Base-by-base conservation (phyloP, 768 basidiomycete species). In the Tricholoma sp. region DNA sequence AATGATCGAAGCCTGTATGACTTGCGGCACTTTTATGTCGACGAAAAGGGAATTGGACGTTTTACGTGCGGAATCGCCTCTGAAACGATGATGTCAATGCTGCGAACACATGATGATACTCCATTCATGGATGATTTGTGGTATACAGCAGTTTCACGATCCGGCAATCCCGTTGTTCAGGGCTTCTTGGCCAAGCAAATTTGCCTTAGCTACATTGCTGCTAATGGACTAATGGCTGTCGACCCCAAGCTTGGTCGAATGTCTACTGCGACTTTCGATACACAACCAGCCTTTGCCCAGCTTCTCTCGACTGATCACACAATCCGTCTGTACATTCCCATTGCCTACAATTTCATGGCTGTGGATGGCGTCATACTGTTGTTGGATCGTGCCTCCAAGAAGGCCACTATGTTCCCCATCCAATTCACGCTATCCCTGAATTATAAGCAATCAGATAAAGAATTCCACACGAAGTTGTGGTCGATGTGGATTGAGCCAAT, bases 321-420 rank as follows among this genome's bases (percentile, higher is more conserved):
- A 22, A 54, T n/a, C 43, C 21, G 52, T 50, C 57, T 61, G 16
- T 61, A 58, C 45, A n/a, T 61, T 37, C 59, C 57, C 52, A 34
- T 18, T 57, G 56, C 39, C 56, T 61, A 61, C 53, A 55, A 61
- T 58, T 61, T 61, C 57, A 58, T 18, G 52, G 46, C 56, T 51
- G 53, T 61, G 57, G 59, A 61, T 61, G 59, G 57, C 14, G 29
- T 57, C 57, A 61, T 61, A 46, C 53, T 60, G 57, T 50, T 55
- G n/a, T 45, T 61, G 57, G 45, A 61, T 61, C 45, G 47, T 55
- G 21, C 18, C 34, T 45, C 52, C 53, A 53, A 58, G 56, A 4
- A 58, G 31, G 59, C 56, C 46, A 47, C 35, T 21, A 50, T 61
- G 52, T 61, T 58, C 45, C 32, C 59, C 32, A 61, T 61, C 52